phyloP scores from a whole-genome alignment of 768 basidiomycete species.

The Boletus eberwhitei region DNA sequence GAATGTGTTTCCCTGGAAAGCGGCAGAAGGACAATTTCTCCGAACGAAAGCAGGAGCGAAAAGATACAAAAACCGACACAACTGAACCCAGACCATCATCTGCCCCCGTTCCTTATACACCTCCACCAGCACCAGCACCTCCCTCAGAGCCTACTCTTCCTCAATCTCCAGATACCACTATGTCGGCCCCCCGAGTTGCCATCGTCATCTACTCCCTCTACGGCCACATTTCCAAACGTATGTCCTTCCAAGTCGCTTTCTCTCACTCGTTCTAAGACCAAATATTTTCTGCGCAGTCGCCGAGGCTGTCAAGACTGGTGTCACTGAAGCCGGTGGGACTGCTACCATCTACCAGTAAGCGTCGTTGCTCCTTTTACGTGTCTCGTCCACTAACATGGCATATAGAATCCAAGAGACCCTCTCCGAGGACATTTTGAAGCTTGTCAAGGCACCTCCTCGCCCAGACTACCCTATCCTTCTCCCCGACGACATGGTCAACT shows the following conservation, averaged over 20 bases:
- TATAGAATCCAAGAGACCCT: conserved; percentile 80
- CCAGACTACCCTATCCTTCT: conserved; percentile 48
- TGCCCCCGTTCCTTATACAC: not conserved
- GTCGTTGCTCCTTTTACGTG: not conserved
- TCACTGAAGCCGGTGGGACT: conserved; percentile 40
- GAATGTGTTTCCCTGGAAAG: conserved; percentile 41
- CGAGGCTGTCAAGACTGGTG: conserved; percentile 37
- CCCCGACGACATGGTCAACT: conserved; percentile 32
- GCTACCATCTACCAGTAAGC: conserved; percentile 48
- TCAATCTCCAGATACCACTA: not conserved
- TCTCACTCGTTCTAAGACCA: not conserved
- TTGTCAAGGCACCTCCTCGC: conserved; percentile 71
- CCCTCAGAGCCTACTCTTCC: not conserved
- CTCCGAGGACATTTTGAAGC: conserved; percentile 59
- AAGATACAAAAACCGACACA: conserved; percentile 10
- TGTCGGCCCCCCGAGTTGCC: conserved; percentile 37
- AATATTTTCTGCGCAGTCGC: conserved; percentile 21
- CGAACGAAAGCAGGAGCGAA: conserved; percentile 20
- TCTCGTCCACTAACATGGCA: not conserved
- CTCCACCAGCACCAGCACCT: not conserved
- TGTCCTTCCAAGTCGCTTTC: conserved; percentile 14
- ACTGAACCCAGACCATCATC: conserved; percentile 3
- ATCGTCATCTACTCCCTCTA: conserved; percentile 51
- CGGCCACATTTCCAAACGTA: conserved; percentile 47
- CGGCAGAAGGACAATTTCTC: conserved; percentile 35